Evolutionary conservation across 345 rosid species (phyloP), one percentile per base, ranked within the genome.

Genomic region (Microthlaspi erraticum): DNA sequence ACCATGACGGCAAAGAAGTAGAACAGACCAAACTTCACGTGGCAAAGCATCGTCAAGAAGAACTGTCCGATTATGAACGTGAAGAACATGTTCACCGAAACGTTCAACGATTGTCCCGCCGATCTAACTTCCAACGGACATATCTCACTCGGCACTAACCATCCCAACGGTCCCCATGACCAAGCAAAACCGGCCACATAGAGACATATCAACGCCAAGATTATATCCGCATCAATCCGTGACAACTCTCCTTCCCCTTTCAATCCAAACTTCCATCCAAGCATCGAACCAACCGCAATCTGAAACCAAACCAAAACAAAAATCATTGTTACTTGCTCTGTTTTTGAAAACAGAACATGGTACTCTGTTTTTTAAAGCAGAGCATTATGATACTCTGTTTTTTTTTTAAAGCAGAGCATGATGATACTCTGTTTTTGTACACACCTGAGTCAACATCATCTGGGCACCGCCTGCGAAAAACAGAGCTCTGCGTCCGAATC

Each of bases 91-190:
- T 82, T 82, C 33, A 66, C 70, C 3, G 79, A 74, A 0, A 79
- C 82, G 60, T 64, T 75, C 20, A 74, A 10, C 0, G 73, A 36
- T 33, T 74, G 76, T 2, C 65, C 79, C 5, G 77, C 82, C 1
- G 82, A 75, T 54, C 82, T 49, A 4, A 79, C 54, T 31, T 66
- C 77, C 69, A 79, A 18, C 5, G 82, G 79, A 53, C 68, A 64
- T 43, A 79, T 74, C 73, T 79, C 82, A 46, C 79, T 79, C 4
- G 82, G 79, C 5, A 79, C 76, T 49, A 79, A 60, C 79, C 82
- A 79, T 60, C 77, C 82, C 62, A 79, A 53, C 1, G 82, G 73
- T 10, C 82, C 82, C 82, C 82, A 79, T 0, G 82, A 79, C 76
- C 73, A 79, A 1, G 77, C 82, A 6, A 69, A 79, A 20, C 75